Base-by-base conservation (phyloP, 345 rosid species). In the Hibiscus tridactylites region DNA sequence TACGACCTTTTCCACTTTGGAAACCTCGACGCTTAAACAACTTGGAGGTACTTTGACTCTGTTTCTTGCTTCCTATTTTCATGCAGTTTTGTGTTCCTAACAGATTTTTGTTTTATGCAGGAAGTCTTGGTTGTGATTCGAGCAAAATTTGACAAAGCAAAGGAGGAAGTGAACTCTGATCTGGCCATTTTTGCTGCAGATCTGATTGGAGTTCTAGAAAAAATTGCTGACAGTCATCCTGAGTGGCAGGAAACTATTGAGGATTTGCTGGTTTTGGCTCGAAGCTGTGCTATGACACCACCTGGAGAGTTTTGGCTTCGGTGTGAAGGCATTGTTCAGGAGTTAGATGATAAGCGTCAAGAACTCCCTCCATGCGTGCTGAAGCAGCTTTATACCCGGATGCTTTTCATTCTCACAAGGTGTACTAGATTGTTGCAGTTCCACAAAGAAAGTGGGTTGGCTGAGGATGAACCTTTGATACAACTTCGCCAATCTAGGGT, bases 261-360 rank as follows among this genome's bases (percentile, higher is more conserved):
- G 83, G 99, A 96, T 78, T 83, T 96, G 82, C 77, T 96, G 81
- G 79, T 96, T 83, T 80, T 92, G 83, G 99, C 99, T 84, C 89
- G 99, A 73, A 85, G 94, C 75, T 96, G 98, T 84, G 96, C 95
- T 74, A 86, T 96, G 98, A 84, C 92, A 70, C 81, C 88, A 50
- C 90, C 99, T 75, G 91, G 91, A 77, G 98, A 96, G 75, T 96
- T 96, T 82, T 96, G 99, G 99, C 98, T 92, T 80, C 98, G 88
- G 75, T 96, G 99, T 81, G 99, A 96, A 85, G 90, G 97, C 75
- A 92, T 91, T 82, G 99, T 96, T 73, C 99, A 96, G 83, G 99
- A 96, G 65, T 79, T 96, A 79, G 99, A 91, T 84, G 98, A 96
- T 83, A 91, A 84, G 76, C 98, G 99, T 63, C 99, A 96, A 80